Evolutionary conservation across 148 eudicot species (phyloP).

Genomic region (Selenicereus undatus): DNA sequence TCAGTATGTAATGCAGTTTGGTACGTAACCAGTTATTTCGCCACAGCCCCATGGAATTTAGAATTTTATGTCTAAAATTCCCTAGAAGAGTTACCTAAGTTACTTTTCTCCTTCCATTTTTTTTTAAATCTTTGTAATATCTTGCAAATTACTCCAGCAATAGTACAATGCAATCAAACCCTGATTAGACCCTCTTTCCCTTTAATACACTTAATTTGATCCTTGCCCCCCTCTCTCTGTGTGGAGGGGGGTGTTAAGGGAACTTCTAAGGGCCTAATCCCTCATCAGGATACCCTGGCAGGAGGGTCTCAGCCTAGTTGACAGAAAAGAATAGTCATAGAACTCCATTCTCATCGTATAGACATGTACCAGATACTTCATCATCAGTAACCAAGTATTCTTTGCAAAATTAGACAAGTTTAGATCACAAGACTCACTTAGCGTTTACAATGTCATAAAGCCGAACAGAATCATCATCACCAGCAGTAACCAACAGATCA

Average conservation of each 20-base stretch:
- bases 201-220: too few species aligned
- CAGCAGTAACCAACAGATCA: constrained; percentile 79
- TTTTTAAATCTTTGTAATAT: neutral
- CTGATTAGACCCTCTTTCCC: too few species aligned
- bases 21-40: too few species aligned
- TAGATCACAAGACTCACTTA: constrained; percentile 47
- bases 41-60: too few species aligned
- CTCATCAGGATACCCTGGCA: neutral
- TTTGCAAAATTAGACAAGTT: neutral
- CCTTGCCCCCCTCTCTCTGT: neutral
- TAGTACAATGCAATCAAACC: neutral
- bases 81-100: neutral
- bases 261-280: neutral
- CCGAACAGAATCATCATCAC: constrained; percentile 94
- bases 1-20: neutral
- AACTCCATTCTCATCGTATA: too few species aligned
- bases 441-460: constrained; percentile 84
- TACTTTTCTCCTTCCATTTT: neutral
- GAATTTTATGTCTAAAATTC: neutral
- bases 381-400: neutral
- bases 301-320: neutral
- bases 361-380: neutral
- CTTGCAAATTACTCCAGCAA: neutral
- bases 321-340: neutral
- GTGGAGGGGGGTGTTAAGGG: too few species aligned